Base-by-base conservation (phyloP, 805 yeast genomes). In the Blastobotrys attinorum region DNA sequence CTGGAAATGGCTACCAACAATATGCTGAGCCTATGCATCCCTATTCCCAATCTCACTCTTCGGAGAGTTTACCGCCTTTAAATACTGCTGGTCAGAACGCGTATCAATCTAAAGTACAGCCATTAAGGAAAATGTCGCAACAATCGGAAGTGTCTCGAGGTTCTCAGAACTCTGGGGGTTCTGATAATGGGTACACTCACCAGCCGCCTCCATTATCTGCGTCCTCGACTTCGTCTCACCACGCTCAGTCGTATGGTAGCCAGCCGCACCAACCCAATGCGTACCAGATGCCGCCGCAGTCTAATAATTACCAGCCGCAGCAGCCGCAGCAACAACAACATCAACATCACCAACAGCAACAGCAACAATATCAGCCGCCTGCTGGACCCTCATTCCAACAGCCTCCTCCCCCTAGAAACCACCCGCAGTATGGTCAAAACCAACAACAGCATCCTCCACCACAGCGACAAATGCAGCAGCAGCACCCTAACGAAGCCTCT, bases 51-150 rank as follows among this genome's bases (percentile, higher is more conserved):
- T 32, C 36, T 3, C 36, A n/a, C 8, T 39, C 42, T 6, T 39
- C 22, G 18, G 44, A 41, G 13, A n/a, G 21, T 11, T 16, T 41
- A 10, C 41, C 41, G n/a, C 41, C 41, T 15, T 25, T 38, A 16
- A 36, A 25, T 33, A 11, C 40, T n/a, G 25, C 10, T 18, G 33
- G 34, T 4, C 44, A 33, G n/a, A 21, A 23, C 6, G 33, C 33
- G 10, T 41, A 33, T 21, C 44, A 41, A 22, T 33, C 44, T 22
- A 34, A 33, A 22, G 18, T 35, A 16, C 44, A 41, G 25, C 44
- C 44, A 16, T 18, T 25, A 31, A 23, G 27, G 16, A 18, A 16
- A n/a, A 38, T 22, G 37, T 31, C 43, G 37, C 37, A 25, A 21
- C 7, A 25, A 8, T 25, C 29, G 11, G 29, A 25, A 8, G n/a